A percentile compares a stretch with the other conserved stretches of the same genome.
Evolutionary conservation across 2,329 filamentous ascomycete genomes (phyloP).

Genomic region (Aspergillus hortae): DNA sequence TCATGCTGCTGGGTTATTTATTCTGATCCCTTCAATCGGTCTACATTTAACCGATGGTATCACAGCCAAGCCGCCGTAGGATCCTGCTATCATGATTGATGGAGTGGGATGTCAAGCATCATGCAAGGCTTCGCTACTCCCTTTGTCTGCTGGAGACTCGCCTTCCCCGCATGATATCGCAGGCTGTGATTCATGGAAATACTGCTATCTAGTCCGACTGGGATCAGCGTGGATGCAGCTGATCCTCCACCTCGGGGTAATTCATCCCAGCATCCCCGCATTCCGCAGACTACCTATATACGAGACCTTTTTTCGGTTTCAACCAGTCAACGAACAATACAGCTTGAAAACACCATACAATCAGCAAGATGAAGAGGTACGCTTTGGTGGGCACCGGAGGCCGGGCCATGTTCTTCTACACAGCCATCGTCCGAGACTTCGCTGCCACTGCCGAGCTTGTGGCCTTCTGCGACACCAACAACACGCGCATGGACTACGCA

Average conservation of each 20-base stretch:
- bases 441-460: conserved; percentile 50
- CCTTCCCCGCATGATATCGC: not conserved
- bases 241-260: not conserved
- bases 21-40: not conserved
- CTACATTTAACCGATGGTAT: not conserved
- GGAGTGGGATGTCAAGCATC: not conserved
- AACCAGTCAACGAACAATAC: not conserved
- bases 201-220: not conserved
- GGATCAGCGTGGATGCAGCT: not conserved
- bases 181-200: conserved; percentile 2
- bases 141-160: not conserved
- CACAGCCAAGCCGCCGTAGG: not conserved
- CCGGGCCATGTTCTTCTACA: conserved; percentile 60
- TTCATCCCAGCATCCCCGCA: not conserved
- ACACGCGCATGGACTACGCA: conserved; percentile 57
- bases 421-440: conserved; percentile 54
- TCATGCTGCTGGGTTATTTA: not conserved
- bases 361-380: conserved; percentile 10
- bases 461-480: conserved; percentile 58
- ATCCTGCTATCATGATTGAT: not conserved
- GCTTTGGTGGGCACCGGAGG: conserved; percentile 54
- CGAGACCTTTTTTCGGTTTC: not conserved
- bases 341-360: not conserved
- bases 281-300: not conserved
- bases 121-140: not conserved